Conservation (phyloP, 176 grass and related monocot genomes). For the Elaeis guineensis region DNA sequence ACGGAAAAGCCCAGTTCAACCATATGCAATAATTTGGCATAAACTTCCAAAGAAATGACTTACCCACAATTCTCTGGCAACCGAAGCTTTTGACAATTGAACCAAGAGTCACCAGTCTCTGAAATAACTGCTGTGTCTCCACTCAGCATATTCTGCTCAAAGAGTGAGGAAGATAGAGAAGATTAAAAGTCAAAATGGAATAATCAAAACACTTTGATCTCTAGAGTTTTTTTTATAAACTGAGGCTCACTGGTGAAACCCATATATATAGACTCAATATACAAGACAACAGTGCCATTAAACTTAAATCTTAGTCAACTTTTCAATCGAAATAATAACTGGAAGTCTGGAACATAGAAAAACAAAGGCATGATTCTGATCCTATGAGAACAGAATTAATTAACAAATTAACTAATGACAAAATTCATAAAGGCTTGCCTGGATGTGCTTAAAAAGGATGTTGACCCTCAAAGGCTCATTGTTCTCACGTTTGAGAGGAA, state of each 20-base stretch:
- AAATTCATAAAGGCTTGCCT: background rate
- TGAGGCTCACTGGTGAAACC: no score
- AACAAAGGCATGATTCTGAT: no score
- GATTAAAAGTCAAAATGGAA: background rate
- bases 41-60: background rate
- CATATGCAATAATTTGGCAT: background rate
- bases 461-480: constrained; percentile 9
- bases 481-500: background rate
- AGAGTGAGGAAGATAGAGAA: background rate
- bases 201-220: no score
- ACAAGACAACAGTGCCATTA: no score
- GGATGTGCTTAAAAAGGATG: constrained; percentile 16
- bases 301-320: no score
- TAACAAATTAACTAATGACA: background rate
- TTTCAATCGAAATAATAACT: no score
- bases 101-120: constrained; percentile 12
- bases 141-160: constrained; percentile 1
- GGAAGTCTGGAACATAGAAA: no score
- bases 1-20: background rate
- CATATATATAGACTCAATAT: no score
- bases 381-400: no score
- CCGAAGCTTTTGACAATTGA: constrained; percentile 5
- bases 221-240: no score
- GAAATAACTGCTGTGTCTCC: constrained; percentile 1
- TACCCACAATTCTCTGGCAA: constrained; percentile 10